Evolutionary conservation across 108 stramenopile genomes (phyloP), one percentile per base, ranked within the genome.

Genomic region (Stephanodiscus minutulus): DNA sequence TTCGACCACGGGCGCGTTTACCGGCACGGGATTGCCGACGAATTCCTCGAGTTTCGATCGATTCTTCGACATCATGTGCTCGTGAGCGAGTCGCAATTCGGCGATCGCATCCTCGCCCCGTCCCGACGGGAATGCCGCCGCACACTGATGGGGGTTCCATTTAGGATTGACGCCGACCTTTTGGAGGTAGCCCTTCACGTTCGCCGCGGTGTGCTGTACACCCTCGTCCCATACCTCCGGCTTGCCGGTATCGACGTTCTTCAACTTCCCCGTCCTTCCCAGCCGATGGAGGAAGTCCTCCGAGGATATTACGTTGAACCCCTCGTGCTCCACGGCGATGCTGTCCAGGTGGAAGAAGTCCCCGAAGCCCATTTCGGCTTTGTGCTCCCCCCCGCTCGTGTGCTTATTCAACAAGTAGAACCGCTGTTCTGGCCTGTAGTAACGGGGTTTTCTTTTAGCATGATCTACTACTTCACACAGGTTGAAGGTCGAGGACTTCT

Each of bases 261-360:
- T 56, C 7, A 89, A 41, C 24, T 77, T 64, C 8, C 85, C 87
- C 17, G 85, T 80, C 58, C 69, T 72, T 5, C 74, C 89, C 77
- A 89, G 84, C 28, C 82, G 75, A 58, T 83, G 43, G 47, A 97
- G 61, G 64, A 95, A 97, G 60, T 96, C 95, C 66, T 93, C 86
- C 87, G 87, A 91, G 13, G 84, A 70, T 55, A 96, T 95, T 3
- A 96, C 83, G 61, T 91, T 80, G 21, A 97, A 70, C 18, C 87
- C 86, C 17, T 83, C 74, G 54, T 88, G 90, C 73, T 93, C 91
- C 20, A 87, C 76, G 47, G 86, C 79, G 20, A 95, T 88, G 35
- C 81, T 73, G 59, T 88, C 84, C 48, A 96, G 68, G 54, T 93
- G 86, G 68, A 93, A 96, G 62, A 93, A 93, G 49, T 93, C 90